Evolutionary conservation across 495 filamentous ascomycete genomes (phyloP).

Genomic region (Penicillium malachiteum): DNA sequence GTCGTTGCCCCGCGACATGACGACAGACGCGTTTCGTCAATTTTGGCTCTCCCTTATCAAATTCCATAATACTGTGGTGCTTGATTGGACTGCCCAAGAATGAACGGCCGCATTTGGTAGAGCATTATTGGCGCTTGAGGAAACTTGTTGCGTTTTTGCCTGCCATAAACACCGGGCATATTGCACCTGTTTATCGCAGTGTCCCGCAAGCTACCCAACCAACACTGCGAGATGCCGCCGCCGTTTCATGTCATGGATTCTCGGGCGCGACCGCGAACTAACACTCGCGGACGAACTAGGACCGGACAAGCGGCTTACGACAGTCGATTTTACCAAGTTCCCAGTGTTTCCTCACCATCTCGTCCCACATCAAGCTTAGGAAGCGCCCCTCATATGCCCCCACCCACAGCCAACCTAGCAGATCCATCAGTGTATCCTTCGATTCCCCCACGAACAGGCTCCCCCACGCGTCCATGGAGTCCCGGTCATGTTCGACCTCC

Average conservation of each 20-base stretch:
- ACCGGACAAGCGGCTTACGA: constrained; percentile 27
- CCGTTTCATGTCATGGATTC: constrained; percentile 13
- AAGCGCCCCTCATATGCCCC: constrained; percentile 54
- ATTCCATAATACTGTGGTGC: constrained; percentile 2
- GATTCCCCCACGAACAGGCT: constrained; percentile 51
- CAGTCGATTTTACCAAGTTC: constrained; percentile 32
- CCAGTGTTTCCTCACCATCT: constrained; percentile 36
- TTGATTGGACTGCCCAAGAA: constrained; percentile 8
- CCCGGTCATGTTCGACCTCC: constrained; percentile 60
- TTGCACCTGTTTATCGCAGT: constrained; percentile 9
- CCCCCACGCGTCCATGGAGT: constrained; percentile 71
- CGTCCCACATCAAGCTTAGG: constrained; percentile 57
- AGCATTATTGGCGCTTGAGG: not conserved
- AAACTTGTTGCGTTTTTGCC: not conserved
- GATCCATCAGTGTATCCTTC: constrained; percentile 41
- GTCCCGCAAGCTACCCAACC: constrained; percentile 2
- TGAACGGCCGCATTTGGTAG: not conserved
- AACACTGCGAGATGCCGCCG: not conserved
- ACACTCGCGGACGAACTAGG: constrained; percentile 27
- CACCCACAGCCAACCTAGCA: constrained; percentile 43
- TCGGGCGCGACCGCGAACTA: constrained; percentile 27
- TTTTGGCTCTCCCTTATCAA: constrained; percentile 16
- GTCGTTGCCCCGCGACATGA: constrained; percentile 13
- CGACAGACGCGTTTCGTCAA: constrained; percentile 6
- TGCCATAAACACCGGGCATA: constrained; percentile 11